These are phyloP conservation scores for Daldinia bambusicola DNA, from an alignment of 495 filamentous ascomycete species.

Conservation along the genomic window DNA sequence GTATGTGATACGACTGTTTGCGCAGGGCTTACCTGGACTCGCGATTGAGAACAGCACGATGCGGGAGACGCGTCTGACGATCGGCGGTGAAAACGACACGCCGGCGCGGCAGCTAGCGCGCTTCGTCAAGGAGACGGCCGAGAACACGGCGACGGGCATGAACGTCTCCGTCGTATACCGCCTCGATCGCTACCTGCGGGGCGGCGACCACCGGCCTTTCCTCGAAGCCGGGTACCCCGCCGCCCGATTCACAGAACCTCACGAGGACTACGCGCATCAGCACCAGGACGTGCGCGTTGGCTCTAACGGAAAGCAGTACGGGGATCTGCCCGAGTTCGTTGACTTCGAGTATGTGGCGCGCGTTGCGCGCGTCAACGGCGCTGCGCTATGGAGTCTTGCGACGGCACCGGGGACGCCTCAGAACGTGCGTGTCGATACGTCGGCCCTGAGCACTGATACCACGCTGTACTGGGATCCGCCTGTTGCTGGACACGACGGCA, in stretches of 20 bases:
- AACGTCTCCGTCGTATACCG: conserved; percentile 60
- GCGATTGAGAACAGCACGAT: conserved; percentile 48
- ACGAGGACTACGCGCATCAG: conserved; percentile 64
- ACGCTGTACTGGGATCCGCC: conserved; percentile 56
- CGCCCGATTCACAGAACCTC: conserved; percentile 64
- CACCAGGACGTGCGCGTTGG: conserved; percentile 62
- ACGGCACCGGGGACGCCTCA: conserved; percentile 56
- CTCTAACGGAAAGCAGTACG: conserved; percentile 58
- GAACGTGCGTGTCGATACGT: conserved; percentile 60
- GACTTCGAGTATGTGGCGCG: conserved; percentile 63
- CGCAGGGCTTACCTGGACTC: conserved; percentile 54
- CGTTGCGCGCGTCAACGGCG: conserved; percentile 62
- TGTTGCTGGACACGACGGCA: conserved; percentile 29
- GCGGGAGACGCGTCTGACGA: conserved; percentile 49
- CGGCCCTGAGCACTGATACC: conserved; percentile 55
- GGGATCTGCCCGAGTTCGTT: conserved; percentile 62
- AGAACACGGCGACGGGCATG: conserved; percentile 58
- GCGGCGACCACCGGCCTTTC: conserved; percentile 65
- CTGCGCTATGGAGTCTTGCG: conserved; percentile 60
- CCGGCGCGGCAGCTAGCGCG: conserved; percentile 64
- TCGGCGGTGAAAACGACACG: conserved; percentile 65
- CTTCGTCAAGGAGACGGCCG: conserved; percentile 62
- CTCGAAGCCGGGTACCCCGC: conserved; percentile 60
- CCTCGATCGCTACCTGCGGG: conserved; percentile 62
- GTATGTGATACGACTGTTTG: conserved; percentile 62